Conservation (phyloP, 441 rosid genomes). For the Populus tomentosa region DNA sequence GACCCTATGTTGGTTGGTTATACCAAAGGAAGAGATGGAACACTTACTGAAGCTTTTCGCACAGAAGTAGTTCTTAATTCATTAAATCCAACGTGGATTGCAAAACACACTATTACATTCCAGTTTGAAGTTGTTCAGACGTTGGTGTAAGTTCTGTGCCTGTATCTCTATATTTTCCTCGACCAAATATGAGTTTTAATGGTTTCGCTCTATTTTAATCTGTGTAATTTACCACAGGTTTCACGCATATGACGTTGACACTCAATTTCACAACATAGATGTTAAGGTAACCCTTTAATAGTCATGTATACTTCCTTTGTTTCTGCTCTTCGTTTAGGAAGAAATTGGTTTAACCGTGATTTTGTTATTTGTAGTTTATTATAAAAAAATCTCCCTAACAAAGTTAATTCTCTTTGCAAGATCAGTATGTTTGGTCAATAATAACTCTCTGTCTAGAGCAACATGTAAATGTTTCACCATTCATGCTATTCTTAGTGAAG, state of each 20-base stretch:
- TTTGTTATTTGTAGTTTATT: neutral
- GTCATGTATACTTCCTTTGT: neutral
- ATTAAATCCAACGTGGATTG: constrained; percentile 72
- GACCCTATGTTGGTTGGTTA: constrained; percentile 84
- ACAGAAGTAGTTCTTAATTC: constrained; percentile 83
- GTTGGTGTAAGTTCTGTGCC: constrained; percentile 56
- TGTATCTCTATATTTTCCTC: neutral
- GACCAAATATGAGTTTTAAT: constrained; percentile 8
- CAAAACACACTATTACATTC: constrained; percentile 41
- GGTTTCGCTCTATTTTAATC: constrained; percentile 15
- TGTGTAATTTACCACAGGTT: constrained; percentile 42
- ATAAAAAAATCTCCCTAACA: neutral
- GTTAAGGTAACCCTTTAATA: constrained; percentile 53
- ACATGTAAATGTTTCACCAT: too few species aligned
- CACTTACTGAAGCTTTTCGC: constrained; percentile 52
- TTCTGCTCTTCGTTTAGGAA: neutral
- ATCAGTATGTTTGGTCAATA: neutral
- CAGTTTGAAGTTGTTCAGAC: constrained; percentile 80
- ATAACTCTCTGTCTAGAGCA: too few species aligned
- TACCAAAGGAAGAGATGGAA: constrained; percentile 64
- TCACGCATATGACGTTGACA: constrained; percentile 71
- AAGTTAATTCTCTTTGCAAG: neutral
- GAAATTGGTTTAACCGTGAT: neutral
- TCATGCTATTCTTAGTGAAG: too few species aligned
- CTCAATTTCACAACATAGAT: constrained; percentile 62